phyloP scores from a whole-genome alignment of 2,329 filamentous ascomycete species.

The Diaporthe nobilis region DNA sequence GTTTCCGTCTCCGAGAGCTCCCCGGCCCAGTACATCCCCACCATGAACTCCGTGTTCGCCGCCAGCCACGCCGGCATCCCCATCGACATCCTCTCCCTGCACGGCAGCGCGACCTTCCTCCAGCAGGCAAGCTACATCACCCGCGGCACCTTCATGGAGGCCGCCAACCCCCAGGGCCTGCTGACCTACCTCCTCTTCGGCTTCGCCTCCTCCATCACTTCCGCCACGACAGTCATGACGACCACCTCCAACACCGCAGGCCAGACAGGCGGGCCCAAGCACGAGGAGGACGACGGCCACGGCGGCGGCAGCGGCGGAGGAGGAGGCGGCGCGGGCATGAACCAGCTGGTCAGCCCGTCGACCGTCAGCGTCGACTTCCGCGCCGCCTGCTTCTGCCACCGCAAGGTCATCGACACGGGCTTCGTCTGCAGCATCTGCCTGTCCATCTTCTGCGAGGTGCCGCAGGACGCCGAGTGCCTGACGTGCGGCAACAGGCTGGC shows the following conservation, averaged over 20 bases:
- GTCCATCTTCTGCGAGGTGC: conserved; percentile 87
- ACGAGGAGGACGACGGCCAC: conserved; percentile 25
- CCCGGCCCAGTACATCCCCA: conserved; percentile 93
- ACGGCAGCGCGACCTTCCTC: conserved; percentile 89
- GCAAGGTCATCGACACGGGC: conserved; percentile 89
- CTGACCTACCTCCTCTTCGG: conserved; percentile 96
- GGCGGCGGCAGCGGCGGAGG: conserved; percentile 54
- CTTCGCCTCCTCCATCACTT: conserved; percentile 77
- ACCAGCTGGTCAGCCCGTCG: conserved; percentile 81
- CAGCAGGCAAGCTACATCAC: conserved; percentile 86
- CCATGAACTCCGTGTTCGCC: conserved; percentile 98
- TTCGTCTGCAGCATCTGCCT: conserved; percentile 98
- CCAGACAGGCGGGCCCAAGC: conserved; percentile 32
- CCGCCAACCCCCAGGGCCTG: conserved; percentile 76
- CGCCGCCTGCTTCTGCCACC: conserved; percentile 98
- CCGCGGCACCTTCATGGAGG: conserved; percentile 68
- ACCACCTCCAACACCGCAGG: conserved; percentile 44
- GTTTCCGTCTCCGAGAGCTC: conserved; percentile 89
- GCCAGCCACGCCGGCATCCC: conserved; percentile 89
- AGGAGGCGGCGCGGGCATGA: conserved; percentile 39
- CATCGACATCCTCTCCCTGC: conserved; percentile 91
- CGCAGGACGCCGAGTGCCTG: conserved; percentile 77
- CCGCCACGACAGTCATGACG: conserved; percentile 56
- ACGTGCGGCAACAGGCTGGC: conserved; percentile 86
- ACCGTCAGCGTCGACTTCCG: conserved; percentile 94